These are phyloP conservation scores for Cyberlindnera xylosilytica DNA, from an alignment of 805 yeast genomes.

Conservation along the genomic window DNA sequence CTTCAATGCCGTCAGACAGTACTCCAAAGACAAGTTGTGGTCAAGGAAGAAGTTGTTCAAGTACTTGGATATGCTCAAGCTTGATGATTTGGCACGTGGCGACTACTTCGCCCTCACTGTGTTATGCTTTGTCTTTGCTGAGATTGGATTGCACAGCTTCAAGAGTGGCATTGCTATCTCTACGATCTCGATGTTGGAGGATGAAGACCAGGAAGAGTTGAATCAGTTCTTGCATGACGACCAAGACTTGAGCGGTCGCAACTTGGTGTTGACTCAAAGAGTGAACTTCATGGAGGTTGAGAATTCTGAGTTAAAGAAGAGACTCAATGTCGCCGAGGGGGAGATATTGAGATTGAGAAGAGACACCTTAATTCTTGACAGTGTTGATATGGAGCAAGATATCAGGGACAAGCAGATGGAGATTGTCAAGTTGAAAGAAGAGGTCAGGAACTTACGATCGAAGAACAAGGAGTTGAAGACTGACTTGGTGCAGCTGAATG, in stretches of 20 bases:
- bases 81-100: constrained; percentile 7
- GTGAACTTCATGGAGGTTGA: constrained; percentile 17
- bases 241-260: constrained; percentile 20
- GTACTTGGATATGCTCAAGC: constrained; percentile 10
- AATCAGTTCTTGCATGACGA: constrained; percentile 20
- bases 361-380: neutral
- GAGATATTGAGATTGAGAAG: neutral
- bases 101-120: constrained; percentile 13
- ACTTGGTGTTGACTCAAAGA: constrained; percentile 18
- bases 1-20: constrained; percentile 3
- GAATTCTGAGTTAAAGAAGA: constrained; percentile 11
- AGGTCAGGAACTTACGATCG: neutral
- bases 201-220: constrained; percentile 15
- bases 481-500: constrained; percentile 10
- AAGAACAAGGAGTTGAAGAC: constrained; percentile 3
- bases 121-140: constrained; percentile 18
- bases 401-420: constrained; percentile 1
- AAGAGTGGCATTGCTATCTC: constrained; percentile 15
- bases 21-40: constrained; percentile 7
- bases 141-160: constrained; percentile 20
- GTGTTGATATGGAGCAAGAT: constrained; percentile 1
- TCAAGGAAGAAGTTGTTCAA: constrained; percentile 9
- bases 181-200: constrained; percentile 12
- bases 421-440: neutral
- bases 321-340: neutral